Evolutionary conservation across 2,329 filamentous ascomycete species (phyloP), one percentile per base, ranked within the genome.

Genomic region (Graphiopsis chlorocephala): DNA sequence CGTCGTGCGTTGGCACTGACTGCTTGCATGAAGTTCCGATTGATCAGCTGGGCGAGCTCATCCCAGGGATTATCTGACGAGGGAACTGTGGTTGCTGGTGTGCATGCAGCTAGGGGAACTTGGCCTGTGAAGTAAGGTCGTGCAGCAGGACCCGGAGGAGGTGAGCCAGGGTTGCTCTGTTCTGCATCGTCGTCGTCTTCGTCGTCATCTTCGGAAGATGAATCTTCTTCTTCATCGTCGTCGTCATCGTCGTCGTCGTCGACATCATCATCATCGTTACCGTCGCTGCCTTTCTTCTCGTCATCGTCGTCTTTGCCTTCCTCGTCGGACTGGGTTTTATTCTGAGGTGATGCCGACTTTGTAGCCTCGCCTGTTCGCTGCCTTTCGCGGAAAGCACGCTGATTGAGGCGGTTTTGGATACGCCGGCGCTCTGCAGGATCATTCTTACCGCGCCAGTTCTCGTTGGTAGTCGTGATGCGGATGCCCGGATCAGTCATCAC

Each of bases 341-440:
- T 52, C n/a, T 38, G 26, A 15, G 50, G 61, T 17, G 53, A 52
- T 12, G 47, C 15, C 12, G 53, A 59, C 17, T 65, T 65, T 48
- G 45, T 61, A 4, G 69, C 67, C 26, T 70, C 65, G 25, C 73
- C 72, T 53, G 69, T 65, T 60, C 72, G 69, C 59, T 74, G 73
- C 31, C 73, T 64, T 61, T 74, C 68, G n/a, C 73, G 67, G 45
- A 73, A 74, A 11, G 73, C 73, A 61, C 73, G 60, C 61, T 75
- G 73, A 48, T 75, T 75, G 45, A 75, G 65, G 1, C 73, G 62
- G 59, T 74, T 75, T 56, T 75, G 73, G 20, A 75, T 74, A 20
- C 72, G 69, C 53, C 73, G 65, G 47, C 73, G 64, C 61, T 74
- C 73, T 10, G 65, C 62, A 35, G 73, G 71, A 61, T 74, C 72